A percentile compares a stretch with the other conserved stretches of the same genome.
phyloP scores from a whole-genome alignment of 2,329 filamentous ascomycete species.

The Trematosphaeria pertusa region DNA sequence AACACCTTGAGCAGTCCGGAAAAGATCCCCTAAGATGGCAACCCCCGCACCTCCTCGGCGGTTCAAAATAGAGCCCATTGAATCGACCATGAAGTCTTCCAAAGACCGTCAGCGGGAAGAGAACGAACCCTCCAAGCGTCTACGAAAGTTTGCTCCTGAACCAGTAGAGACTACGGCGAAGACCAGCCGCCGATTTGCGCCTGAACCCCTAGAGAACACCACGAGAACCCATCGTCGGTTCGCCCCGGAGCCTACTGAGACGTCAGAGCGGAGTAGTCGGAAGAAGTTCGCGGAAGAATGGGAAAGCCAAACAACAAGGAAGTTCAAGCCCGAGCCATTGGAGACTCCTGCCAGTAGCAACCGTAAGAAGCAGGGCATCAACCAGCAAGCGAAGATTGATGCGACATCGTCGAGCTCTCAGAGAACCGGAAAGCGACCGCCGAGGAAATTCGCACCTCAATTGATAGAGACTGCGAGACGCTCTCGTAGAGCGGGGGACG shows the following conservation, averaged over 20 bases:
- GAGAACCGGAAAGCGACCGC: conserved; percentile 35
- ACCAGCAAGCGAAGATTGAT: conserved; percentile 26
- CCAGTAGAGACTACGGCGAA: conserved; percentile 37
- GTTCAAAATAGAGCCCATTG: conserved; percentile 52
- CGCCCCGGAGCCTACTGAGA: conserved; percentile 50
- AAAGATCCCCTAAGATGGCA: conserved; percentile 34
- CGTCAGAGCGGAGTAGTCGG: conserved; percentile 34
- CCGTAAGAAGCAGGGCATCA: conserved; percentile 33
- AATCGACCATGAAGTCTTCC: conserved; percentile 43
- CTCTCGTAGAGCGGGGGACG: conserved; percentile 70
- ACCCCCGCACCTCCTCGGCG: conserved; percentile 39
- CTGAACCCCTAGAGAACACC: conserved; percentile 74
- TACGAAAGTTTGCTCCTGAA: conserved; percentile 36
- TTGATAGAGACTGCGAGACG: conserved; percentile 81
- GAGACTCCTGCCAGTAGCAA: conserved; percentile 23
- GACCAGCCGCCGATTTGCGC: conserved; percentile 62
- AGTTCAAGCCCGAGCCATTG: conserved; percentile 15
- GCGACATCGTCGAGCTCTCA: conserved; percentile 15
- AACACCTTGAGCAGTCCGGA: conserved; percentile 4
- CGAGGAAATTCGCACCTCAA: conserved; percentile 73
- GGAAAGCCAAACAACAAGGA: conserved; percentile 28
- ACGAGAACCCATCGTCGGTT: conserved; percentile 58
- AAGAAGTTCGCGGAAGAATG: conserved; percentile 37
- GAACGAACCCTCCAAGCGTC: conserved; percentile 7
- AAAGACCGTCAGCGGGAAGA: conserved; percentile 57